Base-by-base conservation (phyloP, 805 yeast genomes). In the Pichia exigua region DNA sequence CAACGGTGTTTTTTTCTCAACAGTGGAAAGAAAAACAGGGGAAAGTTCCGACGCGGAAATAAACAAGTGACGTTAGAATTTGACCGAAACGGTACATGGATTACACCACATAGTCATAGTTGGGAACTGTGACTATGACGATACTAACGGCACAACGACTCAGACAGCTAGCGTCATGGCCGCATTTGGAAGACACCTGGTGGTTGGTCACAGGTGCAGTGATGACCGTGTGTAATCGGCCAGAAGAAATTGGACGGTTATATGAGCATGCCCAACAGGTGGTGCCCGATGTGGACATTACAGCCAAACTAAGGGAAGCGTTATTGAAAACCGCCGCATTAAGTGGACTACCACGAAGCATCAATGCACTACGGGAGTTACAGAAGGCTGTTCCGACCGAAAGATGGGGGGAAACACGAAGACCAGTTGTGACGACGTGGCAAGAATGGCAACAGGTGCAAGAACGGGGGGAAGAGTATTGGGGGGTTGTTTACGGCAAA, bases 321-420 rank as follows among this genome's bases (percentile, higher is more conserved):
- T 69, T 91, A 3, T 69, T 91, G 61, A 91, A 90, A 62, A 74
- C 88, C 4, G 76, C 85, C 0, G 95, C 96, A 0, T 69, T 91
- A 45, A 79, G 82, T 17, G 97, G 97, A 0, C 72, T 90, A 15
- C 97, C 97, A 1, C 83, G 83, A 58, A 79, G 90, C 1, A 91
- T 91, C 65, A 91, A 90, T 65, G 77, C 95, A 1, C 68, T 91
- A 60, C 83, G 79, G 59, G 39, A 17, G 20, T n/a, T 35, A 3
- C 39, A 35, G 20, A 20, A 20, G 11, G 20, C 18, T 4, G 12
- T 11, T 2, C 39, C 39, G 9, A 17, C 12, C 20, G 39, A 7
- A 20, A 10, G 18, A 11, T n/a, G 39, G 18, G 39, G 39, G 11
- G 39, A 35, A 3, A 10, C 20, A 2, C 10, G 39, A 7, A 20